Evolutionary conservation across 2,329 filamentous ascomycete genomes (phyloP).

Genomic region (Claviceps maximensis): DNA sequence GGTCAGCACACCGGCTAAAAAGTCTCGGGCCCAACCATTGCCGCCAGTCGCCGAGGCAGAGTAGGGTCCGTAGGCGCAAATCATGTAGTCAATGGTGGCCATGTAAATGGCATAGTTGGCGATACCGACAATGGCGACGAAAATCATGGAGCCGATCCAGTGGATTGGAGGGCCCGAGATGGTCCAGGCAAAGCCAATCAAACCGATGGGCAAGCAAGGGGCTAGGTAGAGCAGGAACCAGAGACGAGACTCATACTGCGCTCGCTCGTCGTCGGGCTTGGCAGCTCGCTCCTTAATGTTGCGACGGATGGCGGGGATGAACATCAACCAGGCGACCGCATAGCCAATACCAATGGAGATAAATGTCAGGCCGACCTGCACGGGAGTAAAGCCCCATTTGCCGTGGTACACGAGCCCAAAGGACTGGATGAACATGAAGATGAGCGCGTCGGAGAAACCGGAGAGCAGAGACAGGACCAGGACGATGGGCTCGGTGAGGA

Average conservation of each 20-base stretch:
- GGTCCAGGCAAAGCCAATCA: conserved; percentile 59
- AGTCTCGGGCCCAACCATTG: conserved; percentile 61
- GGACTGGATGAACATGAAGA: conserved; percentile 66
- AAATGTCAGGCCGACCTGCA: conserved; percentile 47
- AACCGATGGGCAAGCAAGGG: conserved; percentile 48
- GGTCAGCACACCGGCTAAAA: conserved; percentile 59
- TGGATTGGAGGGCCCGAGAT: conserved; percentile 48
- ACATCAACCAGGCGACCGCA: conserved; percentile 44
- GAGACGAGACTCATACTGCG: conserved; percentile 57
- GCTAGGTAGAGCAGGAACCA: conserved; percentile 51
- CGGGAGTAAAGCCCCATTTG: conserved; percentile 49
- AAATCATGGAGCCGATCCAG: conserved; percentile 57
- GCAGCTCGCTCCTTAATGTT: conserved; percentile 37
- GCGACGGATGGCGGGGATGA: conserved; percentile 42
- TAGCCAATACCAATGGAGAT: conserved; percentile 57
- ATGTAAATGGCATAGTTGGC: conserved; percentile 66
- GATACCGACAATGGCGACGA: conserved; percentile 52
- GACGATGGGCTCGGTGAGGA: conserved; percentile 62
- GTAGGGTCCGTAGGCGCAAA: conserved; percentile 60
- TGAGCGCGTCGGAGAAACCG: conserved; percentile 61
- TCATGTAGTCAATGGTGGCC: conserved; percentile 68
- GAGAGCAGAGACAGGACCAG: conserved; percentile 55
- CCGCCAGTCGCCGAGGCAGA: conserved; percentile 63
- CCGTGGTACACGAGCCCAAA: conserved; percentile 50
- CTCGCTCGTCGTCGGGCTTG: conserved; percentile 40